Conservation (phyloP, 768 basidiomycete species). For the Mycena leptocephala region DNA sequence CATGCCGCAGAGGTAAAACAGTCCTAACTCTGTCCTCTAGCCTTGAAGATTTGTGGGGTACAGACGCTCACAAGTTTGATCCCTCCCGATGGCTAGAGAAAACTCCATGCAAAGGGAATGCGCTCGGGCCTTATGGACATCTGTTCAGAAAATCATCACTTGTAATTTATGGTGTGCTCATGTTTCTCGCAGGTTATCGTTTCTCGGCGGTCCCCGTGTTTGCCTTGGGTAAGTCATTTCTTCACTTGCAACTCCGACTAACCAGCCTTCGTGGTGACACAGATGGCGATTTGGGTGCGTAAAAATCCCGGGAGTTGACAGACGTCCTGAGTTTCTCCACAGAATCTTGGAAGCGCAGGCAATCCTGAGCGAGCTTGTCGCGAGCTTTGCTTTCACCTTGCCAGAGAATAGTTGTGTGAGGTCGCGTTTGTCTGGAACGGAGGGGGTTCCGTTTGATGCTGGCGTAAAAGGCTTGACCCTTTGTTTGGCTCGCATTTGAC, state of each 20-base stretch:
- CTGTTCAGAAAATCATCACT: not conserved
- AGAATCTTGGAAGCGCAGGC: not conserved
- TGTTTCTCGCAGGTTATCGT: not conserved
- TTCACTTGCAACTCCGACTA: not conserved
- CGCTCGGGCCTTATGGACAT: constrained; percentile 3
- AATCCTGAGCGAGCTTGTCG: not conserved
- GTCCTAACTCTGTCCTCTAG: not conserved
- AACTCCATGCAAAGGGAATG: constrained; percentile 9
- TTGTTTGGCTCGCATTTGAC: not conserved
- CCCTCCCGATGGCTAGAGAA: too few species aligned
- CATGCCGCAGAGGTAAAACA: not conserved
- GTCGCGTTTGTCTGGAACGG: constrained; percentile 1
- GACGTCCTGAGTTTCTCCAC: not conserved
- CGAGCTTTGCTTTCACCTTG: not conserved
- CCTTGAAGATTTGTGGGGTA: not conserved
- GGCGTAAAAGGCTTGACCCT: not conserved
- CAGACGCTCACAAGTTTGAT: not conserved
- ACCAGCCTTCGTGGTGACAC: not conserved
- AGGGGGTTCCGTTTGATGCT: constrained; percentile 6
- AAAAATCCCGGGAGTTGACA: not conserved
- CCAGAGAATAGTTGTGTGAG: not conserved
- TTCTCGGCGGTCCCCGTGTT: not conserved
- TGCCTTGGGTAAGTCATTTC: constrained; percentile 4
- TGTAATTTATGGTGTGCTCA: not conserved
- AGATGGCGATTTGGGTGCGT: constrained; percentile 9